Evolutionary conservation across 2,329 filamentous ascomycete genomes (phyloP), one percentile per base, ranked within the genome.

Genomic region (Fusarium dlaminii): DNA sequence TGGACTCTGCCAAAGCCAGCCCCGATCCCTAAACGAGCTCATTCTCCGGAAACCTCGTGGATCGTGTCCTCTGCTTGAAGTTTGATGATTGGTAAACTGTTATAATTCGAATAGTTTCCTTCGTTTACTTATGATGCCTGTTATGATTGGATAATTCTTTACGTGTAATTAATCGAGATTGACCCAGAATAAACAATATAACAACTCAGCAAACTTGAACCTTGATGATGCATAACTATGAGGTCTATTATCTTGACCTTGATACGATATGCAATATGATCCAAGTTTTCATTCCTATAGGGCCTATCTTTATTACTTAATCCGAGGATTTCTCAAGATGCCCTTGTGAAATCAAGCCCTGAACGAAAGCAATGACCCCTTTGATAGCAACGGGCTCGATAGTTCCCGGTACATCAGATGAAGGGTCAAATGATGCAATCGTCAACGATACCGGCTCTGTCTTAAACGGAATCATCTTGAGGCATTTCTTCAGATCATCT

Each of bases 341-440:
- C 10, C 74, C 71, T 15, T 58, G 48, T 27, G 65, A 61, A 46
- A 73, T 45, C 42, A 76, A 45, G 24, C 59, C 46, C 30, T 59
- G 56, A 6, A 73, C n/a, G 63, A 76, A 76, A 18, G 63, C 40
- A 63, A 73, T 40, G 29, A 39, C 27, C 3, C 51, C 64, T 24
- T 57, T 71, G 17, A 76, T 66, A 15, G 74, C 71, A 12, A 75
- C 68, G n/a, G 68, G 63, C 3, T 69, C 63, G n/a, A 79, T 74
- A 17, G 37, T 64, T 8, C 63, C 68, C 4, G 60, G 40, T 5
- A 45, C 32, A 17, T 78, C 77, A 64, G 69, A 76, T 5, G 55
- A 65, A 20, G 77, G 77, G 37, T 78, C 77, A 58, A 70, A 78
- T 1, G 77, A 79, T 5, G 77, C 76, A 46, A 66, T 30, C 10